phyloP scores from a whole-genome alignment of 2,329 filamentous ascomycete genomes.

The Cladosporium sphaerospermum region DNA sequence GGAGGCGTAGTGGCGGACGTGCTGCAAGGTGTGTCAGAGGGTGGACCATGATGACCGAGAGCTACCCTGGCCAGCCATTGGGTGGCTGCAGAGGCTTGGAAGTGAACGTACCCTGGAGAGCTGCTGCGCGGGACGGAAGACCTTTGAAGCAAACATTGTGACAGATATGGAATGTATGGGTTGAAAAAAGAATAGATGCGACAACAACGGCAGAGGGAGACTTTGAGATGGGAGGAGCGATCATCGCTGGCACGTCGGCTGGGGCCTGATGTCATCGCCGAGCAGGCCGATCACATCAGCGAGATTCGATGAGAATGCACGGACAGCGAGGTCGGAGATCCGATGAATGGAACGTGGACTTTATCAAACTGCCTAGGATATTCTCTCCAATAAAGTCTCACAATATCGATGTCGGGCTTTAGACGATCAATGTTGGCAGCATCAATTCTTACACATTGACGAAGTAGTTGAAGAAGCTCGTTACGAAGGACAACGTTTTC shows the following conservation, averaged over 20 bases:
- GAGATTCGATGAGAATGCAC: not conserved
- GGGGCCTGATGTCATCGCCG: not conserved
- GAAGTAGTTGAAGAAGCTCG: not conserved
- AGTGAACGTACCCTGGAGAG: constrained; percentile 26
- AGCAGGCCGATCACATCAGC: not conserved
- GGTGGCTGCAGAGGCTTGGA: constrained; percentile 5
- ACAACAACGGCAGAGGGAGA: not conserved
- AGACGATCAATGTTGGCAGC: not conserved
- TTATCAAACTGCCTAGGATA: too few species aligned
- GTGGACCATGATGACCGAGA: not conserved
- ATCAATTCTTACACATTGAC: not conserved
- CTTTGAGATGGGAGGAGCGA: not conserved
- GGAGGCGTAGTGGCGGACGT: constrained; percentile 68
- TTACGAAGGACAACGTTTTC: not conserved
- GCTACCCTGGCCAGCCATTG: constrained; percentile 2
- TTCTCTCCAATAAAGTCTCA: too few species aligned
- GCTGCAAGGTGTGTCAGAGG: constrained; percentile 37
- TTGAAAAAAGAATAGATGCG: not conserved
- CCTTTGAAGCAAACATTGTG: constrained; percentile 39
- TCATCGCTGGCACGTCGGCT: not conserved
- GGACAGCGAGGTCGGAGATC: not conserved
- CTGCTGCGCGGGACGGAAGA: constrained; percentile 37
- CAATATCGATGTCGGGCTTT: too few species aligned
- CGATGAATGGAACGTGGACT: too few species aligned
- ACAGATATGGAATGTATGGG: not conserved